phyloP scores from a whole-genome alignment of 2,329 filamentous ascomycete genomes.

The Pestalotiopsis sp. region DNA sequence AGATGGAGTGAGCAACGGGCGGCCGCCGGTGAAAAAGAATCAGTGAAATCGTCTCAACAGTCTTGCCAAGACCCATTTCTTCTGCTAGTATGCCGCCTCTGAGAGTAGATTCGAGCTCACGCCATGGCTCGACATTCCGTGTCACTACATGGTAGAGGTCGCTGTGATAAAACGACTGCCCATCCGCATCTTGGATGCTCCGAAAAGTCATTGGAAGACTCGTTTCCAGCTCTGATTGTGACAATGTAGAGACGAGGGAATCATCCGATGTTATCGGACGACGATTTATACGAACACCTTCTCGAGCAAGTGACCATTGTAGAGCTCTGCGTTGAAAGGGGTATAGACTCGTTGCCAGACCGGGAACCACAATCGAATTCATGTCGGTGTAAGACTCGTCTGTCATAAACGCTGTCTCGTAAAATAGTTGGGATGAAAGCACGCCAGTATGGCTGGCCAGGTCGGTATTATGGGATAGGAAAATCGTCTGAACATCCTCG shows the following conservation, averaged over 20 bases:
- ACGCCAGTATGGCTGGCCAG: conserved; percentile 25
- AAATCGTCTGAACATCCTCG: conserved; percentile 37
- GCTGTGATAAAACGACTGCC: conserved; percentile 45
- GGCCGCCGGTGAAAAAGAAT: conserved; percentile 63
- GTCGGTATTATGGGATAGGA: conserved; percentile 26
- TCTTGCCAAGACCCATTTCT: conserved; percentile 85
- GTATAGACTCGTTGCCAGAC: conserved; percentile 57
- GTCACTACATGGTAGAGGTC: conserved; percentile 64
- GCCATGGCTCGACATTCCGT: conserved; percentile 48
- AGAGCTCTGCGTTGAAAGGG: conserved; percentile 74
- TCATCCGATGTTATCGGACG: background rate
- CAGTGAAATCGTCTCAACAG: conserved; percentile 72
- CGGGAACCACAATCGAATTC: conserved; percentile 42
- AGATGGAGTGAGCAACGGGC: conserved; percentile 17
- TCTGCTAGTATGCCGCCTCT: conserved; percentile 72
- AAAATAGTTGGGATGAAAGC: conserved; percentile 61
- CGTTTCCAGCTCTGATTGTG: conserved; percentile 21
- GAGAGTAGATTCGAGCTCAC: conserved; percentile 40
- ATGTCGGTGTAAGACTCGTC: conserved; percentile 41
- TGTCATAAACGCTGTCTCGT: conserved; percentile 69
- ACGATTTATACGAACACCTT: conserved; percentile 53
- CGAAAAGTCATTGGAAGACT: conserved; percentile 47
- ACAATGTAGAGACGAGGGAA: conserved; percentile 22
- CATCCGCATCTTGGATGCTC: conserved; percentile 45
- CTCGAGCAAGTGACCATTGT: conserved; percentile 69